Conservation (phyloP, 345 rosid genomes). For the Eucalyptus pauciflora region DNA sequence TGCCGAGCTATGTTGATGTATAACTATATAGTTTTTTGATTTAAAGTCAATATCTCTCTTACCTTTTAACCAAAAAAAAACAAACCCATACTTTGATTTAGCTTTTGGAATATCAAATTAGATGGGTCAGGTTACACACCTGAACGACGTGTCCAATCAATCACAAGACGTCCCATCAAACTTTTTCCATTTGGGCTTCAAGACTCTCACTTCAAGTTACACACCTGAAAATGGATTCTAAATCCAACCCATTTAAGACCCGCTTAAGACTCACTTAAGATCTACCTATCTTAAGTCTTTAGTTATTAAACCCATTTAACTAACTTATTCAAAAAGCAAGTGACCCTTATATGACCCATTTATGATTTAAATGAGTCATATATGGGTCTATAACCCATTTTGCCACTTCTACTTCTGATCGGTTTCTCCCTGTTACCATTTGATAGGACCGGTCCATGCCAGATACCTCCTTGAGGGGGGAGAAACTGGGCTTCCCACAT, state of each 20-base stretch:
- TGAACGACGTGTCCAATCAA: fast-evolving
- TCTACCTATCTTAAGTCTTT: too few species aligned
- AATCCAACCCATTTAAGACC: too few species aligned
- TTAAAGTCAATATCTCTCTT: too few species aligned
- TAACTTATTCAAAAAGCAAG: too few species aligned
- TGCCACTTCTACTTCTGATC: background rate
- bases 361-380: too few species aligned
- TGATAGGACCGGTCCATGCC: background rate
- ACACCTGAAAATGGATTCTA: too few species aligned
- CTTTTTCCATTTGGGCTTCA: background rate
- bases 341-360: too few species aligned
- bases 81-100: background rate
- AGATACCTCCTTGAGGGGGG: background rate
- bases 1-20: too few species aligned
- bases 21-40: too few species aligned
- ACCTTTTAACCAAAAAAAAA: background rate
- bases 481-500: background rate
- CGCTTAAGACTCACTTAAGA: too few species aligned
- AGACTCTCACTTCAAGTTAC: background rate
- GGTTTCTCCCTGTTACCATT: background rate
- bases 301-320: too few species aligned
- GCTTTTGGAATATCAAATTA: background rate
- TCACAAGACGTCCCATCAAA: fast-evolving
- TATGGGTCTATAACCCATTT: too few species aligned
- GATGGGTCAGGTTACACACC: fast-evolving